Conservation (phyloP, 2,329 filamentous ascomycete species). For the Trichophyton equinum region DNA sequence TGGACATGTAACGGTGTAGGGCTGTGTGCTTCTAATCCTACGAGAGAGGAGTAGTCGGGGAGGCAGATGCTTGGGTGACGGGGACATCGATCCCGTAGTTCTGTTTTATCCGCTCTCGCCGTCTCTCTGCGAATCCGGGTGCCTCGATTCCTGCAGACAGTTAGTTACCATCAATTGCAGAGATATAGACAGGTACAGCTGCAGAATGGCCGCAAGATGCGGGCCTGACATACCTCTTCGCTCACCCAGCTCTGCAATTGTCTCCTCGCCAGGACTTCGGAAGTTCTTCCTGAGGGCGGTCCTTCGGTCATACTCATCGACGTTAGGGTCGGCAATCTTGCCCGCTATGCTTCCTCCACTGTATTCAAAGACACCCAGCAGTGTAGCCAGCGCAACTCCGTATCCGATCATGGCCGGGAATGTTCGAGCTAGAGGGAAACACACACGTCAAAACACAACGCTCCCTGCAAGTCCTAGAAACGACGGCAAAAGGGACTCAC, state of each 20-base stretch:
- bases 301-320: slow-evolving; percentile 65
- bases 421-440: slow-evolving; percentile 40
- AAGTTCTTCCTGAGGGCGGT: slow-evolving; percentile 61
- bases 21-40: background rate
- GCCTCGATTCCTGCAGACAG: slow-evolving; percentile 55
- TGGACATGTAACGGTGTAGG: slow-evolving; percentile 2
- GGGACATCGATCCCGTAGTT: slow-evolving; percentile 79
- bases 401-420: slow-evolving; percentile 60
- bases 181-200: background rate
- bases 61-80: slow-evolving; percentile 39
- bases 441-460: slow-evolving; percentile 10
- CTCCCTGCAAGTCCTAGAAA: no score
- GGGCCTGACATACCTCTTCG: slow-evolving; percentile 55
- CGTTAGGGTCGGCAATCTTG: slow-evolving; percentile 41
- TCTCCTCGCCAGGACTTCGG: slow-evolving; percentile 65
- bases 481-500: slow-evolving; percentile 38
- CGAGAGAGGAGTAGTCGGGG: slow-evolving; percentile 9
- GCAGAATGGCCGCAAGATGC: no score
- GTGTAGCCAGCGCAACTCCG: slow-evolving; percentile 45
- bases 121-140: slow-evolving; percentile 72
- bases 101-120: slow-evolving; percentile 67
- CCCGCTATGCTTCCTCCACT: slow-evolving; percentile 52
- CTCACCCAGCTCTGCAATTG: slow-evolving; percentile 68
- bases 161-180: slow-evolving; percentile 9
- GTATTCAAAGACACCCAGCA: slow-evolving; percentile 54